Base-by-base conservation (phyloP, 2,329 filamentous ascomycete genomes). In the Monilinia fructicola region DNA sequence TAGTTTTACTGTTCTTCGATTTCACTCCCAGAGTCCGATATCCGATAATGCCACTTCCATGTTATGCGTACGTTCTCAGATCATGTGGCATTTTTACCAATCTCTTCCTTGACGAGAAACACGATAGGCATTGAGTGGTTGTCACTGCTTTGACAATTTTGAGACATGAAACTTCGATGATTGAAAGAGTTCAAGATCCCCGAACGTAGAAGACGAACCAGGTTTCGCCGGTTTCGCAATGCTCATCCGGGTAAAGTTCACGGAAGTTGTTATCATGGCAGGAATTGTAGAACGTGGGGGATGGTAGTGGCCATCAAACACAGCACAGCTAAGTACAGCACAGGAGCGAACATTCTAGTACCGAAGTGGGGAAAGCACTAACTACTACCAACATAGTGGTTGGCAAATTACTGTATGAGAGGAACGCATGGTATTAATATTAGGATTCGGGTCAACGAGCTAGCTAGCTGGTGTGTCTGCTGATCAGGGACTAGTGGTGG, bases 221-320 rank as follows among this genome's bases (percentile, higher is more conserved):
- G 31, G 42, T 65, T 50, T 65, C 28, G 58, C 44, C 44, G 40
- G 53, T 48, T 62, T 60, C 44, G 58, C 31, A 38, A 38, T 50
- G 38, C 31, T 61, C 58, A 38, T 50, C 31, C 14, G 58, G 58
- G 31, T 61, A 50, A 61, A 50, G 58, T 50, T 50, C 58, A 61
- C 58, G 31, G 44, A 23, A 38, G n/a, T 60, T 44, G 46, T 26
- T 52, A 50, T 61, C 31, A 61, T 28, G 44, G 16, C n/a, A 50
- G 28, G 58, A 59, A 50, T 58, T 50, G 44, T 50, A 46, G 58
- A 50, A 61, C 58, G 58, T 61, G 58, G 58, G 58, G 58, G 44
- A 48, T 61, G 14, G 31, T 35, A 48, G 44, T 60, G 56, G 56
- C 31, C 46, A 68, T 55, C 40, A 66, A 60, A 63, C 23, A n/a